Evolutionary conservation across 306 rosid genomes (phyloP).

Genomic region (Chamaecrista fasciculata): DNA sequence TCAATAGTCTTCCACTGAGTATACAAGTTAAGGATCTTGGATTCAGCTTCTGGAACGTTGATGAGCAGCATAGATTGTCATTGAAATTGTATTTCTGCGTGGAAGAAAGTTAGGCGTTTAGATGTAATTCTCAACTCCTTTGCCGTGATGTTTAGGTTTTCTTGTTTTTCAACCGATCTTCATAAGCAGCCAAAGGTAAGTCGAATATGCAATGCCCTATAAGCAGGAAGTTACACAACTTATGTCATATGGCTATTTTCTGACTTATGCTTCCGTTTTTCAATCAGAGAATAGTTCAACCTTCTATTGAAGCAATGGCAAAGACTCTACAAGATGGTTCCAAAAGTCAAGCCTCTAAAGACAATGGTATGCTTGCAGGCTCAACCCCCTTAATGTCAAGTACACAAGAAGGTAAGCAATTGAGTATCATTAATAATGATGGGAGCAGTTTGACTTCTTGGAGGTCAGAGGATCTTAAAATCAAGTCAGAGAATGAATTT

Average conservation of each 20-base stretch:
- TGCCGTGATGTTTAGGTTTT: slow-evolving; percentile 65
- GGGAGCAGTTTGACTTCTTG: slow-evolving; percentile 38
- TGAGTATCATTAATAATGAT: slow-evolving; percentile 28
- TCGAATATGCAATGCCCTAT: slow-evolving; percentile 14
- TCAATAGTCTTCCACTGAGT: slow-evolving; percentile 18
- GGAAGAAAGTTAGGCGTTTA: slow-evolving; percentile 34
- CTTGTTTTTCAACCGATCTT: slow-evolving; percentile 64
- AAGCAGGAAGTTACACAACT: slow-evolving; percentile 17
- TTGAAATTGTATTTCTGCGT: slow-evolving; percentile 34
- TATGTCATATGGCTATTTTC: slow-evolving; percentile 22
- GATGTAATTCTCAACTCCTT: slow-evolving; percentile 43
- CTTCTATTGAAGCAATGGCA: slow-evolving; percentile 50
- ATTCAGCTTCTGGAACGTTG: slow-evolving; percentile 44
- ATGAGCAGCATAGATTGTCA: slow-evolving; percentile 33
- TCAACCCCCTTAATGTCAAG: slow-evolving; percentile 25
- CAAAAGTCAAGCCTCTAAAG: slow-evolving; percentile 35
- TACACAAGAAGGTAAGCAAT: slow-evolving; percentile 31
- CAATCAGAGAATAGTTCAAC: slow-evolving; percentile 59
- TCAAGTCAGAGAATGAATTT: slow-evolving; percentile 31
- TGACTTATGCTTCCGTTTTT: slow-evolving; percentile 31
- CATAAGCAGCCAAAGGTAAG: slow-evolving; percentile 77
- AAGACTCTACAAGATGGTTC: slow-evolving; percentile 44
- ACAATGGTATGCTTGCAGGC: slow-evolving; percentile 27
- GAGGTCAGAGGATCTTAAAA: slow-evolving; percentile 44
- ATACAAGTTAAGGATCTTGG: slow-evolving; percentile 24